Evolutionary conservation across 192 early-diverging fungal genomes (phyloP).

Genomic region (Backusella sp.): DNA sequence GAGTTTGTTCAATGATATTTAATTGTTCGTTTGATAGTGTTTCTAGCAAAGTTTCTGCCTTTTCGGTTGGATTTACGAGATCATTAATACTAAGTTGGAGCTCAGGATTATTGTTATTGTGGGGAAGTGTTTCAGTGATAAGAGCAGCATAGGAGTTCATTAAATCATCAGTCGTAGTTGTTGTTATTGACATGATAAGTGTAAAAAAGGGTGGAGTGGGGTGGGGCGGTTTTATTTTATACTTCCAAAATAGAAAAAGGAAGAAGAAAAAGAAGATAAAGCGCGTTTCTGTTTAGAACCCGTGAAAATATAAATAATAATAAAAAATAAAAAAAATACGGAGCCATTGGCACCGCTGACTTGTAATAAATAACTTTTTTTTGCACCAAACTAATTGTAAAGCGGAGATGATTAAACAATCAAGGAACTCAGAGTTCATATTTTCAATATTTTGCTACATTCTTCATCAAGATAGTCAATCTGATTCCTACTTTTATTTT

Average conservation of each 20-base stretch:
- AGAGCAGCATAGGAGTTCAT: conserved; percentile 12
- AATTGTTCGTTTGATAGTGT: conserved; percentile 19
- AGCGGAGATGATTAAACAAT: neutral
- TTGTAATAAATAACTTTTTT: conserved; percentile 4
- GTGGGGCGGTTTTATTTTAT: conserved; percentile 8
- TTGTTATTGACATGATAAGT: conserved; percentile 7
- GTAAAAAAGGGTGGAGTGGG: neutral
- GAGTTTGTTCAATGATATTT: conserved; percentile 19
- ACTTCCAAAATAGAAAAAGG: neutral
- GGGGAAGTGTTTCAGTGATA: conserved; percentile 7
- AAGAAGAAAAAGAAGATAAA: conserved; percentile 4
- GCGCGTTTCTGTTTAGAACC: conserved; percentile 13
- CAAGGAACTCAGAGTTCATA: conserved; percentile 3
- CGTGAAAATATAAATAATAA: neutral
- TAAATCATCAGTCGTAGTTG: conserved; percentile 11
- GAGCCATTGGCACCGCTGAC: conserved; percentile 4
- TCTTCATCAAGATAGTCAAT: neutral
- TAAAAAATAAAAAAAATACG: neutral
- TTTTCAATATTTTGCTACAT: neutral
- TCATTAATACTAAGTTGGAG: conserved; percentile 23
- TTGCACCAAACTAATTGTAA: neutral
- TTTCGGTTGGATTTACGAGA: conserved; percentile 20
- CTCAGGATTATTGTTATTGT: conserved; percentile 9
- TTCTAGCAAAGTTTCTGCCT: conserved; percentile 15
- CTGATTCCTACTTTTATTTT: neutral